Conservation (phyloP, 345 rosid genomes). For the Lepidium didymum region DNA sequence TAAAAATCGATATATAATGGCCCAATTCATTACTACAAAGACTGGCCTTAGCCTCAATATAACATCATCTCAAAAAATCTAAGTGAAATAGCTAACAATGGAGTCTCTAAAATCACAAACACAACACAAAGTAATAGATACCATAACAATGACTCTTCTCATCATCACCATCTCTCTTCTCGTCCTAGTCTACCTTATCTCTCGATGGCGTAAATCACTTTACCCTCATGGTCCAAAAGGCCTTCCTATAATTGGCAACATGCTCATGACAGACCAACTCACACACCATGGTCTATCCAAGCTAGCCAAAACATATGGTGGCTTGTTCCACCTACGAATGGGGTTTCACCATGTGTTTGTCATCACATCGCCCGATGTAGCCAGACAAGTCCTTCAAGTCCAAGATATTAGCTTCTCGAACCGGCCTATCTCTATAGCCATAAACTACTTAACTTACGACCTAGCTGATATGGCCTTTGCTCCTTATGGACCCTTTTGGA, state of each 20-base stretch:
- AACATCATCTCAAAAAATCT: neutral
- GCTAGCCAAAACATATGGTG: conserved; percentile 57
- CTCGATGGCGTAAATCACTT: conserved; percentile 36
- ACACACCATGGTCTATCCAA: conserved; percentile 80
- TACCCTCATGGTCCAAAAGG: conserved; percentile 89
- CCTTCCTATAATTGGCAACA: conserved; percentile 68
- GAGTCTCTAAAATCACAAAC: conserved; percentile 11
- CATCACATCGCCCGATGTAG: conserved; percentile 57
- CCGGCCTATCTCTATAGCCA: conserved; percentile 72
- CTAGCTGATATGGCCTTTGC: conserved; percentile 97
- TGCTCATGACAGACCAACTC: conserved; percentile 79
- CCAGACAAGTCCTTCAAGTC: conserved; percentile 71
- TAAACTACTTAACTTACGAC: conserved; percentile 66
- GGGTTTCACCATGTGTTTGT: conserved; percentile 61
- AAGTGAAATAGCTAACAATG: neutral
- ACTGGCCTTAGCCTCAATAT: neutral
- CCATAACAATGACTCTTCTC: conserved; percentile 9
- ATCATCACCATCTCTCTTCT: neutral
- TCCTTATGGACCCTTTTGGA: conserved; percentile 89
- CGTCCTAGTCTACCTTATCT: conserved; percentile 24
- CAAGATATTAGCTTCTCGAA: conserved; percentile 83
- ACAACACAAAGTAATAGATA: neutral
- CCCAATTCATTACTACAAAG: conserved; percentile 2
- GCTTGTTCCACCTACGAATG: conserved; percentile 63
- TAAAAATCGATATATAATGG: neutral